phyloP scores from a whole-genome alignment of 495 filamentous ascomycete genomes.

The Penicillium nucicola region DNA sequence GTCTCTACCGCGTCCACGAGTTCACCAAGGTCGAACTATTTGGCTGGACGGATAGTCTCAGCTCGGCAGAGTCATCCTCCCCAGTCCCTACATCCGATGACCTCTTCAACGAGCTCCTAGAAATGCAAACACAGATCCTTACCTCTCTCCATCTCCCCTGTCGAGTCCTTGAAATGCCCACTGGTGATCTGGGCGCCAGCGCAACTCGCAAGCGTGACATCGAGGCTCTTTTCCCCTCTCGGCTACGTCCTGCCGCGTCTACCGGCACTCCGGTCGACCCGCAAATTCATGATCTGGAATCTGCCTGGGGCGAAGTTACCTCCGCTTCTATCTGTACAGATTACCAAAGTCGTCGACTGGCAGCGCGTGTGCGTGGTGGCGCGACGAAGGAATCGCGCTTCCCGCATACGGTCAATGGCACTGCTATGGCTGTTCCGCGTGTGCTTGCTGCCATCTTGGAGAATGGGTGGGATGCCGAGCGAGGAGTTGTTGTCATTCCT shows the following conservation, averaged over 20 bases:
- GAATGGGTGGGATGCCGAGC: constrained; percentile 77
- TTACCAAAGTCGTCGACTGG: constrained; percentile 83
- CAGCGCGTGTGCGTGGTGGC: constrained; percentile 59
- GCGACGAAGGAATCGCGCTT: constrained; percentile 48
- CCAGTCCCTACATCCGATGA: constrained; percentile 35
- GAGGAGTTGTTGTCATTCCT: constrained; percentile 65
- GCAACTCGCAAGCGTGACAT: constrained; percentile 87
- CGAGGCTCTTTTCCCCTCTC: constrained; percentile 88
- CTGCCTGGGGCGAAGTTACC: constrained; percentile 93
- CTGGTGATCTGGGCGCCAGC: constrained; percentile 80
- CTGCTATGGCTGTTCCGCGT: constrained; percentile 85
- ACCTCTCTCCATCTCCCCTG: constrained; percentile 73
- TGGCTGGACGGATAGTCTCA: constrained; percentile 62
- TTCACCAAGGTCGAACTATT: constrained; percentile 99
- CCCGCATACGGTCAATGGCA: constrained; percentile 90
- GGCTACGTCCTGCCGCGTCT: constrained; percentile 36
- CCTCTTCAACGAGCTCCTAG: constrained; percentile 78
- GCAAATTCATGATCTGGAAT: constrained; percentile 46
- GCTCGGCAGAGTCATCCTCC: constrained; percentile 21
- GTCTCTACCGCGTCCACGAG: constrained; percentile 96
- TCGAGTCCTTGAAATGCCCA: constrained; percentile 90
- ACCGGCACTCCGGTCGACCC: constrained; percentile 7
- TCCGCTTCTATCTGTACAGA: constrained; percentile 89
- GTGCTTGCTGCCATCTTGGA: constrained; percentile 90
- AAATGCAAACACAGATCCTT: constrained; percentile 82